Conservation (phyloP, 495 filamentous ascomycete genomes). For the Neohortaea acidophila region DNA sequence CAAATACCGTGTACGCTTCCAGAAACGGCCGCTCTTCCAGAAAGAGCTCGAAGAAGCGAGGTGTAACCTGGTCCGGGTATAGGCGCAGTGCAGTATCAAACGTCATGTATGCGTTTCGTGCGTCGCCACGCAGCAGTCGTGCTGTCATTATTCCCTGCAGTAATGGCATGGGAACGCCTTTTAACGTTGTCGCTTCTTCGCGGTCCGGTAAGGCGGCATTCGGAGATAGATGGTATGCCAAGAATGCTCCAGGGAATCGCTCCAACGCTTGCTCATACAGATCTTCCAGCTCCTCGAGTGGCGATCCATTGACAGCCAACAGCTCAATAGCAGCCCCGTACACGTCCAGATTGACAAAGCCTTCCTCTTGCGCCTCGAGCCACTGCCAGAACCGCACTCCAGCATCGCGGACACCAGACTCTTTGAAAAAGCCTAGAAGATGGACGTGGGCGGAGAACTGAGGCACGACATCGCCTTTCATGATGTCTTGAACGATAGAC, state of each 20-base stretch:
- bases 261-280: constrained; percentile 29
- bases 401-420: constrained; percentile 24
- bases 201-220: constrained; percentile 26
- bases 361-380: constrained; percentile 26
- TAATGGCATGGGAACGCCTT: constrained; percentile 26
- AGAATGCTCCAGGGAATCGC: constrained; percentile 28
- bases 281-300: constrained; percentile 26
- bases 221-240: constrained; percentile 29
- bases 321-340: constrained; percentile 36
- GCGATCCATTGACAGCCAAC: constrained; percentile 28
- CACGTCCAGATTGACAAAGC: constrained; percentile 24
- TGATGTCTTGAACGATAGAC: constrained; percentile 25
- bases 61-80: constrained; percentile 28
- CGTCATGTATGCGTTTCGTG: constrained; percentile 32
- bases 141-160: constrained; percentile 37
- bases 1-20: constrained; percentile 33
- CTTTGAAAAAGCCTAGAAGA: constrained; percentile 33
- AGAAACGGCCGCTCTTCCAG: constrained; percentile 30
- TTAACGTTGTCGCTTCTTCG: constrained; percentile 16
- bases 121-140: constrained; percentile 30
- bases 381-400: constrained; percentile 33
- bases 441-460: constrained; percentile 30
- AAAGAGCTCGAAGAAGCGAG: constrained; percentile 31
- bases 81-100: constrained; percentile 33
- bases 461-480: constrained; percentile 21